These are phyloP conservation scores for Sporisorium scitamineum DNA, from an alignment of 1,284 basidiomycete genomes.

Conservation along the genomic window DNA sequence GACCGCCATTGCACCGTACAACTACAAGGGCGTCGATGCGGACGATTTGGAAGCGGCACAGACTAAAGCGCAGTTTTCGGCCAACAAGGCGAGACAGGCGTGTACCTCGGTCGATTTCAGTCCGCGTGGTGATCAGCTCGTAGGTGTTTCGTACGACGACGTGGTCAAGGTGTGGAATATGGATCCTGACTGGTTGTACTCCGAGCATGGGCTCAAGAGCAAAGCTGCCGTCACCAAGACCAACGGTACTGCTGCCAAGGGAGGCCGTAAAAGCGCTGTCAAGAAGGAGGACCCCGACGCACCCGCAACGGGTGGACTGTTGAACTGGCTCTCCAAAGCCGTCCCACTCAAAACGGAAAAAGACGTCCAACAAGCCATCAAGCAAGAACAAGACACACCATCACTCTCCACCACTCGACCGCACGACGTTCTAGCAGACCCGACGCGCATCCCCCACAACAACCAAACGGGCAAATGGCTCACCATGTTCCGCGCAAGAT, in stretches of 20 bases:
- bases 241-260: conserved; percentile 2
- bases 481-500: conserved; percentile 65
- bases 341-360: conserved; percentile 38
- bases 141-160: conserved; percentile 64
- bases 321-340: conserved; percentile 25
- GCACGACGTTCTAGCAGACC: conserved; percentile 44
- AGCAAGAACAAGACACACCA: conserved; percentile 17
- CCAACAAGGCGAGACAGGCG: conserved; percentile 50
- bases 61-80: conserved; percentile 48
- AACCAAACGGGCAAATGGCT: conserved; percentile 69
- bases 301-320: conserved; percentile 4
- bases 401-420: conserved; percentile 17
- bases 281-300: conserved; percentile 32
- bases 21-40: conserved; percentile 51
- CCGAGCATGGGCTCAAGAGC: conserved; percentile 27
- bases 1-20: conserved; percentile 49
- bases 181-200: conserved; percentile 39
- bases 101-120: conserved; percentile 66
- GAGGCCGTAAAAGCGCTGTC: conserved; percentile 11
- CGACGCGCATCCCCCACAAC: conserved; percentile 60
- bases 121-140: conserved; percentile 60
- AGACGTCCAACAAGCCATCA: conserved; percentile 25
- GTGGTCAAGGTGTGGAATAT: conserved; percentile 55
- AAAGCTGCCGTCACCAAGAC: conserved; percentile 18
- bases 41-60: conserved; percentile 45